Evolutionary conservation across 2,329 filamentous ascomycete species (phyloP).

Genomic region (Curvularia eragrostidis): DNA sequence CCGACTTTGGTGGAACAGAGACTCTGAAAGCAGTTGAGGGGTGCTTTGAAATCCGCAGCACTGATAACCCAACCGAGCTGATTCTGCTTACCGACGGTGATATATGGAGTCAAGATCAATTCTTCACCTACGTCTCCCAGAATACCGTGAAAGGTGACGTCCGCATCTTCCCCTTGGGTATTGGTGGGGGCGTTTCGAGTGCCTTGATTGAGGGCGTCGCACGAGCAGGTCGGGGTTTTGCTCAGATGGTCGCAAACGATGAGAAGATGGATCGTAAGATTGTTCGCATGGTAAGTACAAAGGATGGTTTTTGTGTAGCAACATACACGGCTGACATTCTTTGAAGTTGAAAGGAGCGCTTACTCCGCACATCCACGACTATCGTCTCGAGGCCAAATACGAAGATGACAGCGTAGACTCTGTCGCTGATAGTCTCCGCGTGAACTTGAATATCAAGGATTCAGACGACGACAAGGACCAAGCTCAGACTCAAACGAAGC

Average conservation of each 20-base stretch:
- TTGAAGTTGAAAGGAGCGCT: conserved; percentile 13
- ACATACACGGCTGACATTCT: not conserved
- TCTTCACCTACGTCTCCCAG: conserved; percentile 2
- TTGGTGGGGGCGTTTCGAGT: conserved; percentile 9
- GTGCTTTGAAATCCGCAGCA: conserved; percentile 3
- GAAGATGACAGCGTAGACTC: conserved; percentile 11
- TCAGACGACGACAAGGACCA: not conserved
- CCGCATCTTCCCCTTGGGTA: conserved; percentile 14
- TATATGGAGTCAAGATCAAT: conserved; percentile 7
- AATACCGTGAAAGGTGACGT: conserved; percentile 2
- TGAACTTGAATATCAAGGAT: not conserved
- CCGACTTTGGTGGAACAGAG: conserved; percentile 8
- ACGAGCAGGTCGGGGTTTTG: conserved; percentile 11
- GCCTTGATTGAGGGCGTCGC: conserved; percentile 11
- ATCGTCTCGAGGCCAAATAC: conserved; percentile 13
- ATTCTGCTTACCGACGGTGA: conserved; percentile 14
- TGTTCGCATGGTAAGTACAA: conserved; percentile 9
- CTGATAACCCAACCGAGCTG: conserved; percentile 4
- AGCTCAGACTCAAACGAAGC: not conserved
- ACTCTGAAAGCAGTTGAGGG: conserved; percentile 2
- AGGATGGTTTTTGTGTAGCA: accelerated
- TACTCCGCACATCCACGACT: conserved; percentile 10
- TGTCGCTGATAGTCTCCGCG: conserved; percentile 5
- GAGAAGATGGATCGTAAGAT: conserved; percentile 15
- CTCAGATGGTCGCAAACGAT: conserved; percentile 9